A percentile compares a stretch with the other conserved stretches of the same genome.
Conservation (phyloP, 1,139 yeast species). For the Cylindricascospora bacillispora region DNA sequence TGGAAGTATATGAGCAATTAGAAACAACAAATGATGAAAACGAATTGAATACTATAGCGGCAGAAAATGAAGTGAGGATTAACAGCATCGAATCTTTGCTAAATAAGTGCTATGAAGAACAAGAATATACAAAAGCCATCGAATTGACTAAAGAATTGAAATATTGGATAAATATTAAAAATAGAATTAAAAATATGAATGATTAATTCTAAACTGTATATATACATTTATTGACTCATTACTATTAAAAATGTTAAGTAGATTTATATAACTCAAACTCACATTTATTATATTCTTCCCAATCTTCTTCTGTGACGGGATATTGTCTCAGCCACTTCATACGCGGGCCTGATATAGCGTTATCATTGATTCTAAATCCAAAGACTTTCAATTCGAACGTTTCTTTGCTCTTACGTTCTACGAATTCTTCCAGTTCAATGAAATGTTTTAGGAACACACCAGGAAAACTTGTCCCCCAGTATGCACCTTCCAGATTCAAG, state of each 20-base stretch:
- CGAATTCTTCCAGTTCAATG: constrained; percentile 59
- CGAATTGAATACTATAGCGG: constrained; percentile 42
- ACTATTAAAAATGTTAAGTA: background rate
- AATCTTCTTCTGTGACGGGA: constrained; percentile 49
- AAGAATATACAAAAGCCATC: constrained; percentile 38
- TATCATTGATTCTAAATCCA: constrained; percentile 74
- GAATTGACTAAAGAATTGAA: constrained; percentile 59
- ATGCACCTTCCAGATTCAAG: constrained; percentile 87
- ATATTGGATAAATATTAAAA: constrained; percentile 73
- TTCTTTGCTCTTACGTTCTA: constrained; percentile 38
- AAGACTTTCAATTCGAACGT: constrained; percentile 62
- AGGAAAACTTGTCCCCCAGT: constrained; percentile 91
- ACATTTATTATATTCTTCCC: constrained; percentile 47
- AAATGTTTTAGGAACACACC: constrained; percentile 83
- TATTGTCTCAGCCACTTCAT: constrained; percentile 87
- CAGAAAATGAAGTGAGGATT: constrained; percentile 46
- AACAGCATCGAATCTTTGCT: constrained; percentile 27
- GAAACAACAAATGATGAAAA: constrained; percentile 48
- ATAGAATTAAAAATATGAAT: too few species aligned
- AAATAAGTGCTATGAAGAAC: constrained; percentile 25
- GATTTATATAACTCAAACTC: constrained; percentile 35
- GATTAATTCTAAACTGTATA: too few species aligned
- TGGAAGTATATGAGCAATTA: constrained; percentile 69
- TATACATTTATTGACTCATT: too few species aligned
- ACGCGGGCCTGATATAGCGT: constrained; percentile 72